These are phyloP conservation scores for Glutinoglossum americanum DNA, from an alignment of 495 filamentous ascomycete species.

Conservation along the genomic window DNA sequence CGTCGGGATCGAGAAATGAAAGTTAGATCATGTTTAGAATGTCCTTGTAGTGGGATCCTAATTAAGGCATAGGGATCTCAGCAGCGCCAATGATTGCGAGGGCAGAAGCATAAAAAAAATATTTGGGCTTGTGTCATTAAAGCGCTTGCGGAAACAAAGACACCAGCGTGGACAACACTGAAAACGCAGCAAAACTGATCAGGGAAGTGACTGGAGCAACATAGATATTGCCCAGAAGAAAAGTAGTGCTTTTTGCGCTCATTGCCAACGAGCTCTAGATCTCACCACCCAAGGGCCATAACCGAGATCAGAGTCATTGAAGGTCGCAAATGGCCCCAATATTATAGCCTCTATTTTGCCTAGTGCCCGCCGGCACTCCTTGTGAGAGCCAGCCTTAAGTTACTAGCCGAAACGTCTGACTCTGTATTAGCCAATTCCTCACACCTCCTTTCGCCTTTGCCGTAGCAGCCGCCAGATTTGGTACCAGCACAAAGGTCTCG, in stretches of 20 bases:
- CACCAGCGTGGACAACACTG: background rate
- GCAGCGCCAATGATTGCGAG: too few species aligned
- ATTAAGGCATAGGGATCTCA: too few species aligned
- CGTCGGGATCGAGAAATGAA: too few species aligned
- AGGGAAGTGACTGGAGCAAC: too few species aligned
- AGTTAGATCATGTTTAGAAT: too few species aligned
- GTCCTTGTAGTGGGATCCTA: too few species aligned
- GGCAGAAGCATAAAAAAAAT: too few species aligned
- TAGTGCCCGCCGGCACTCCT: too few species aligned
- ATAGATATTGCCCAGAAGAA: too few species aligned
- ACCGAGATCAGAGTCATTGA: background rate
- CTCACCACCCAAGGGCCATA: background rate
- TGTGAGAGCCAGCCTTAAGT: conserved; percentile 7
- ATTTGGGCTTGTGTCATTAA: too few species aligned
- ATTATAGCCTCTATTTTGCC: background rate
- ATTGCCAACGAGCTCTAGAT: background rate
- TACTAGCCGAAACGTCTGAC: conserved; percentile 15
- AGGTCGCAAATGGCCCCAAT: background rate
- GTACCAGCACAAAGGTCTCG: conserved; percentile 56
- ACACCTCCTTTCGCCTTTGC: conserved; percentile 18
- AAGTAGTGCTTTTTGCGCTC: too few species aligned
- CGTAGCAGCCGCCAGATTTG: conserved; percentile 37
- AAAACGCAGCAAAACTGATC: background rate
- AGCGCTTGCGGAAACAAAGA: background rate
- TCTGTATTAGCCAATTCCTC: conserved; percentile 20